These are phyloP conservation scores for Przewalskia tangutica DNA, from an alignment of 257 asterid species.

Conservation along the genomic window DNA sequence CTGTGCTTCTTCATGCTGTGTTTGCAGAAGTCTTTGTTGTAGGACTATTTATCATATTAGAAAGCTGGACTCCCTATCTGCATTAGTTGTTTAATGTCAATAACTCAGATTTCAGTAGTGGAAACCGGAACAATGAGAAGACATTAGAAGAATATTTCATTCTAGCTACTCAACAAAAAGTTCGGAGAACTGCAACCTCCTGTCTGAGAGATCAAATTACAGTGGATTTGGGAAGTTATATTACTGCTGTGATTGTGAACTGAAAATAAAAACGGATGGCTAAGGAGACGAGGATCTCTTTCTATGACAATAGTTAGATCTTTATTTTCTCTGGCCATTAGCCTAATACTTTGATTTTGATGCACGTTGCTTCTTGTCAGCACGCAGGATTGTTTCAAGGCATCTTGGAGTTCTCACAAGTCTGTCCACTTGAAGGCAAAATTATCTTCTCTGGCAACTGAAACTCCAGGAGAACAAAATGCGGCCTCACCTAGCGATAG, in stretches of 20 bases:
- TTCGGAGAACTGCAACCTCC: background rate
- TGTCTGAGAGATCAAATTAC: background rate
- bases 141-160: background rate
- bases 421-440: constrained; percentile 70
- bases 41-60: background rate
- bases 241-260: background rate
- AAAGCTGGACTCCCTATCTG: background rate
- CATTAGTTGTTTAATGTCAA: background rate
- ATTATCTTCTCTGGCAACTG: constrained; percentile 34
- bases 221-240: background rate
- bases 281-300: background rate
- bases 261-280: background rate
- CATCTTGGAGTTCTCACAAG: constrained; percentile 91
- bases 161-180: background rate
- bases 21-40: background rate
- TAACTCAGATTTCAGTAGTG: background rate
- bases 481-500: constrained; percentile 36
- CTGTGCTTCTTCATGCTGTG: background rate
- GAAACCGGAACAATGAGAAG: background rate
- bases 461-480: constrained; percentile 32
- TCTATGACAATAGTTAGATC: background rate
- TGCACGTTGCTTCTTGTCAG: constrained; percentile 23
- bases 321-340: background rate
- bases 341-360: constrained; percentile 6
- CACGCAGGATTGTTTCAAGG: constrained; percentile 95